These are phyloP conservation scores for Penicillium subrubescens DNA, from an alignment of 495 filamentous ascomycete genomes.

Conservation along the genomic window DNA sequence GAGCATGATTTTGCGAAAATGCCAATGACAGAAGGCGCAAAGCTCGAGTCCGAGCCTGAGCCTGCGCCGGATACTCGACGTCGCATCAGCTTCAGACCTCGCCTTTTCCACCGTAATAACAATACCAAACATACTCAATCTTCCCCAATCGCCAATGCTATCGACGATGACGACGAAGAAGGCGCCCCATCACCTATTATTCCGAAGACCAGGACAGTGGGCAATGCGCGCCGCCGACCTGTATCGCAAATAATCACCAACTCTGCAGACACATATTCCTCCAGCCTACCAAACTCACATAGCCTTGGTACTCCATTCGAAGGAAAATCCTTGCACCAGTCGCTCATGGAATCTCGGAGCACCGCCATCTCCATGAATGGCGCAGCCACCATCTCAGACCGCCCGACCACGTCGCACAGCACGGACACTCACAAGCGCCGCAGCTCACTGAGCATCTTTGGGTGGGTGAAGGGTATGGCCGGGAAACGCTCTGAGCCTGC, in stretches of 20 bases:
- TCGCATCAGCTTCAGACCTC: conserved; percentile 40
- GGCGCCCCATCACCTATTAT: conserved; percentile 43
- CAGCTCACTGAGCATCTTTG: conserved; percentile 44
- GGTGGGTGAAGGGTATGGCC: conserved; percentile 48
- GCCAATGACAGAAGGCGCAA: conserved; percentile 14
- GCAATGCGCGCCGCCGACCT: conserved; percentile 15
- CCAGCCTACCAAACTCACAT: conserved; percentile 9
- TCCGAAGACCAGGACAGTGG: conserved; percentile 32
- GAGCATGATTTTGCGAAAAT: conserved; percentile 15
- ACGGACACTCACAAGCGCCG: conserved; percentile 39
- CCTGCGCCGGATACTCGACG: conserved; percentile 28
- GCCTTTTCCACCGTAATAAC: conserved; percentile 39
- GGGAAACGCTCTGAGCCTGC: conserved; percentile 29
- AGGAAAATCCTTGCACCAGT: conserved; percentile 29
- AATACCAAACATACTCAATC: conserved; percentile 29
- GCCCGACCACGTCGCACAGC: conserved; percentile 35
- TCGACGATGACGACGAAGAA: conserved; percentile 29
- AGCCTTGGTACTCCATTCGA: conserved; percentile 6
- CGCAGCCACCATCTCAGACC: conserved; percentile 25
- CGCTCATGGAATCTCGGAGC: conserved; percentile 24
- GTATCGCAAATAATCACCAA: conserved; percentile 25
- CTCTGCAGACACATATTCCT: conserved; percentile 17
- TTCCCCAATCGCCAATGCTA: conserved; percentile 21
- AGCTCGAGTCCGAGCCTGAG: conserved; percentile 18
- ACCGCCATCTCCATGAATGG: conserved; percentile 11